These are phyloP conservation scores for Alternaria gaisen DNA, from an alignment of 2,329 filamentous ascomycete genomes.

Conservation along the genomic window DNA sequence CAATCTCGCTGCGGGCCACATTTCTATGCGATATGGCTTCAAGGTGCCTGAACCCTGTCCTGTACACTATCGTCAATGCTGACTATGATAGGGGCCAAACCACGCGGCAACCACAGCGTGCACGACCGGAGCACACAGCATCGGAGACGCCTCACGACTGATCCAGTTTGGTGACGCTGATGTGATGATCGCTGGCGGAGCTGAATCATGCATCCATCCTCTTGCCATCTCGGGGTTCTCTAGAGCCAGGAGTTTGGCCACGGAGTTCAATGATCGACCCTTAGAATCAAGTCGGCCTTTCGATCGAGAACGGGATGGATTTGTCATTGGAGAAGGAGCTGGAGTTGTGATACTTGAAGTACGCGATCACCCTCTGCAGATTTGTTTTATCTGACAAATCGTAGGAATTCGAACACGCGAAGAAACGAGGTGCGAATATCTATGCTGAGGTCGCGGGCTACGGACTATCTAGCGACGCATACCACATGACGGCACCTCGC, in stretches of 20 bases:
- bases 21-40: slow-evolving; percentile 92
- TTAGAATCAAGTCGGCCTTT: slow-evolving; percentile 82
- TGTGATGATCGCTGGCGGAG: slow-evolving; percentile 94
- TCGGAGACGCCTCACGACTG: slow-evolving; percentile 92
- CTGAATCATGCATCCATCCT: slow-evolving; percentile 95
- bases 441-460: slow-evolving; percentile 92
- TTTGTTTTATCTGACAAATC: slow-evolving; percentile 15
- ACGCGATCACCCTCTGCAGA: slow-evolving; percentile 10
- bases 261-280: slow-evolving; percentile 78
- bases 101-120: slow-evolving; percentile 94
- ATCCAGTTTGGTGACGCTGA: slow-evolving; percentile 91
- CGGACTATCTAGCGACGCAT: slow-evolving; percentile 86
- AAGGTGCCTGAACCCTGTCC: slow-evolving; percentile 52
- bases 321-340: slow-evolving; percentile 92
- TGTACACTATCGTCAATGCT: neutral
- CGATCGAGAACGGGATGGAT: slow-evolving; percentile 79
- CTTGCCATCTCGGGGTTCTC: slow-evolving; percentile 92
- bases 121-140: slow-evolving; percentile 92
- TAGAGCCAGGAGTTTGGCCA: slow-evolving; percentile 84
- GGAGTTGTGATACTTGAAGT: slow-evolving; percentile 86
- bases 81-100: slow-evolving; percentile 74
- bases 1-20: slow-evolving; percentile 92
- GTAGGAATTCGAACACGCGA: slow-evolving; percentile 85
- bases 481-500: slow-evolving; percentile 92
- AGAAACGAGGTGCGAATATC: slow-evolving; percentile 77